Evolutionary conservation across 2,329 filamentous ascomycete species (phyloP), one percentile per base, ranked within the genome.

Genomic region (Thelonectria olida): DNA sequence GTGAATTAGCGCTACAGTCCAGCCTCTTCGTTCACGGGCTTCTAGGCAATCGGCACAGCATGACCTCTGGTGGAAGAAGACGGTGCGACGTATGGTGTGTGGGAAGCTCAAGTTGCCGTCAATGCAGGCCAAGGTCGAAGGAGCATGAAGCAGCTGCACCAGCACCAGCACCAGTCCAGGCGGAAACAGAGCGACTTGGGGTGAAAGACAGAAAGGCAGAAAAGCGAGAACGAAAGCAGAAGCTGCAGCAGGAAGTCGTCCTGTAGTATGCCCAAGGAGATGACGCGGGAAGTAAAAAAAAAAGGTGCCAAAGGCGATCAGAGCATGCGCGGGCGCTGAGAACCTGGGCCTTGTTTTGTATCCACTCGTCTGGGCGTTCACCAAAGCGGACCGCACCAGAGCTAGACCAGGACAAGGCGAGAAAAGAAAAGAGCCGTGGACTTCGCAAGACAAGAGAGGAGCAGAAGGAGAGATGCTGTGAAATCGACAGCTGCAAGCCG

Each of bases 281-380:
- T 49, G 54, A 60, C 64, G 65, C 66, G 58, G 60, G 54, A 58
- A 64, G 58, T 54, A 53, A 47, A 49, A 59, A 58, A 49, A 55
- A 47, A 55, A 49, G 50, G 51, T 42, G 45, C 67, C 64, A 66
- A 61, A 65, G 52, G 57, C 63, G 69, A 71, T 72, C 70, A 63
- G 62, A 67, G 69, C 66, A 65, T 62, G 67, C 64, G 56, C 65
- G 64, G 63, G 64, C 66, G 66, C 58, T 68, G 56, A 65, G 48
- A 51, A 52, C 54, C 45, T 23, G 45, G 65, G 41, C 69, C 69
- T 52, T 69, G 69, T 63, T 62, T 59, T 60, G 63, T 72, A 64
- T 65, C 67, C 69, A 72, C 67, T 57, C 52, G 53, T 28, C n/a
- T 49, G 50, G 17, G 49, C 41, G 49, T 70, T 70, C 64, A 59